Evolutionary conservation across 352 stramenopile species (phyloP), one percentile per base, ranked within the genome.

Genomic region (Pythium biforme): DNA sequence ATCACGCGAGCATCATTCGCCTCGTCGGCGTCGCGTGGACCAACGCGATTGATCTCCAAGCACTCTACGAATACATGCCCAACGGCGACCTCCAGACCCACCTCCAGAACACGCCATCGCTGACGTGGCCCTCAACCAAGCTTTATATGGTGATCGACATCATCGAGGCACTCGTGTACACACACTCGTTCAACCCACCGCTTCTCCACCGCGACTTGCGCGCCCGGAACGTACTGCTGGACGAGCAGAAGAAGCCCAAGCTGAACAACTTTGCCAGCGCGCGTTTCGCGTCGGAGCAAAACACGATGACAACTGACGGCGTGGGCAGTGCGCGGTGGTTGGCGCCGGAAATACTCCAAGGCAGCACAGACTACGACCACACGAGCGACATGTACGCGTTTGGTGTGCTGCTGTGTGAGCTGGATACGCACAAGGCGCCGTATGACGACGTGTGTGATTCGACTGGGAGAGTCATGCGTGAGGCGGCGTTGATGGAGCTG

Each of bases 41-140:
- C 7, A 82, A 79, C 37, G 72, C 70, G 14, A 47, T 39, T 19
- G 77, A 88, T 47, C 40, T 88, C 0, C 75, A 86, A 59, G 81
- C 74, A 6, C 46, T 90, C 15, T 86, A 85, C 49, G 79, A 90
- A 61, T 90, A 85, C 60, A 83, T 88, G 79, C 53, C 78, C 1
- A 72, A 73, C 8, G 78, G 80, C 26, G 79, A 90, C 29, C 33
- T 90, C 1, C 56, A 73, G 8, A 68, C 64, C 4, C 76, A 78
- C 22, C 59, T 90, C 29, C 50, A 62, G 0, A 56, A 59, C 15
- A 43, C 59, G 19, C 3, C 40, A 46, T 47, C 40, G 14, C 12
- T 45, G 15, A 43, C 73, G 29, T 89, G 77, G 80, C 73, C 67
- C 20, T 17, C 62, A 8, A 68, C 75, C 27, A 87, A 89, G 45